Evolutionary conservation across 2,329 filamentous ascomycete species (phyloP), one percentile per base, ranked within the genome.

Genomic region (Ceratocystis lukuohia): DNA sequence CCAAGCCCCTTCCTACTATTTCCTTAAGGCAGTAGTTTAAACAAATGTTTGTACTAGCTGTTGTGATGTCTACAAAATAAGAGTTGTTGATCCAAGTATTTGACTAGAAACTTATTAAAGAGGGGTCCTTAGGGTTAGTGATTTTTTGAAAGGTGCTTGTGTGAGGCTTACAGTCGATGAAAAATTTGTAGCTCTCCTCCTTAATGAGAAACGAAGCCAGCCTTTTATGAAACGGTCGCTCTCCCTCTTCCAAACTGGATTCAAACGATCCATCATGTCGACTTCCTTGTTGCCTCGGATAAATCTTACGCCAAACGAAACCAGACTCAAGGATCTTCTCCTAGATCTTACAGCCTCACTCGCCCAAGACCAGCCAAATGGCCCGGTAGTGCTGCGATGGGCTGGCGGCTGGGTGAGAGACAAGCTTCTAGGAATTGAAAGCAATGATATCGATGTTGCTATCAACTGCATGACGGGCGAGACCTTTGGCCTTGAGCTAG

Each of bases 361-460:
- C 45, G 46, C 62, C 20, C 30, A 33, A 3, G 44, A 20, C 37
- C 48, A 22, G 44, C 48, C 46, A 46, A 85, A 79, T 63, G 72
- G 83, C 8, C 72, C 76, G 15, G 74, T 87, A 15, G 78, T 86
- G 20, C 78, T 94, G 59, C 86, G 89, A 62, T 93, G 88, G 82
- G 90, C 90, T 0, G 90, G 90, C 67, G 90, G 90, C 30, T 95
- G 90, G 90, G 89, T 94, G 10, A 86, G 90, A 50, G 90, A 95
- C 77, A 92, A 90, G 76, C 81, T 94, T 1, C 81, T 94, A 3
- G 84, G 85, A 22, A 80, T 85, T 12, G 80, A 80, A 68, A 91
- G 87, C 72, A 82, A 92, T 73, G 90, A 95, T 73, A 92, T 95
- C 69, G 90, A 95, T 74, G 86, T 90, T 6, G 89, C 88, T 65